Percentiles rank a stretch among this genome's conserved stretches.
Evolutionary conservation across 164 flowering plant species (phyloP).

Genomic region (Magnolia kwangsiensis): DNA sequence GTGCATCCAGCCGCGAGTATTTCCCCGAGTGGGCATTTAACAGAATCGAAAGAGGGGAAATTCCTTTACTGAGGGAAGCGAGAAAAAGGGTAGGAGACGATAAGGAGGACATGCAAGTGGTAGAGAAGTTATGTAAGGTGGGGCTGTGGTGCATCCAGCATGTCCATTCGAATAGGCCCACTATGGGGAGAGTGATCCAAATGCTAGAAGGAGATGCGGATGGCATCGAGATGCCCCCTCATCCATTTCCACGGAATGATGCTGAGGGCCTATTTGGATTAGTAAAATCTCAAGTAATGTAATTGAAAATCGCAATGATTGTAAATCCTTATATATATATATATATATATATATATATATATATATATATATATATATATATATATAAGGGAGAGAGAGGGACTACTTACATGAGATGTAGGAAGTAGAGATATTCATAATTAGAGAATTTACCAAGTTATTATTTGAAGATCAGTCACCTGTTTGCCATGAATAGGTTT

Average conservation of each 20-base stretch:
- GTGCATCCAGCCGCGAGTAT: slow-evolving; percentile 8
- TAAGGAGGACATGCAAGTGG: slow-evolving; percentile 7
- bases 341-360: too few relatives aligned
- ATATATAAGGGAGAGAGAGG: too few relatives aligned
- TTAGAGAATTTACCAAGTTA: too few relatives aligned
- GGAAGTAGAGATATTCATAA: too few relatives aligned
- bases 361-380: too few relatives aligned
- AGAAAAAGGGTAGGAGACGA: slow-evolving; percentile 4
- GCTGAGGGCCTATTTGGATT: too few relatives aligned
- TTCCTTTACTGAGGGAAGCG: background rate
- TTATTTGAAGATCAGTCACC: too few relatives aligned
- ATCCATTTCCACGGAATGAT: slow-evolving; percentile 2
- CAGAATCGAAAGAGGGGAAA: background rate
- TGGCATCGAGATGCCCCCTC: background rate
- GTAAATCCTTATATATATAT: too few relatives aligned
- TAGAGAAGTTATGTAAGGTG: slow-evolving; percentile 1
- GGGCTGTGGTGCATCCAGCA: slow-evolving; percentile 9
- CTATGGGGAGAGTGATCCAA: slow-evolving; percentile 3
- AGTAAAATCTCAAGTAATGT: too few relatives aligned
- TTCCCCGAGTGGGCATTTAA: slow-evolving; percentile 20
- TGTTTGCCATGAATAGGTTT: too few relatives aligned
- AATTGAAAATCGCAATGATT: too few relatives aligned
- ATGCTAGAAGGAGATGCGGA: background rate
- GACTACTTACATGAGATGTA: too few relatives aligned
- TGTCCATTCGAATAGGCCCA: slow-evolving; percentile 6